A percentile compares a stretch with the other conserved stretches of the same genome.
phyloP scores from a whole-genome alignment of 441 rosid species.

The Metrosideros polymorpha region DNA sequence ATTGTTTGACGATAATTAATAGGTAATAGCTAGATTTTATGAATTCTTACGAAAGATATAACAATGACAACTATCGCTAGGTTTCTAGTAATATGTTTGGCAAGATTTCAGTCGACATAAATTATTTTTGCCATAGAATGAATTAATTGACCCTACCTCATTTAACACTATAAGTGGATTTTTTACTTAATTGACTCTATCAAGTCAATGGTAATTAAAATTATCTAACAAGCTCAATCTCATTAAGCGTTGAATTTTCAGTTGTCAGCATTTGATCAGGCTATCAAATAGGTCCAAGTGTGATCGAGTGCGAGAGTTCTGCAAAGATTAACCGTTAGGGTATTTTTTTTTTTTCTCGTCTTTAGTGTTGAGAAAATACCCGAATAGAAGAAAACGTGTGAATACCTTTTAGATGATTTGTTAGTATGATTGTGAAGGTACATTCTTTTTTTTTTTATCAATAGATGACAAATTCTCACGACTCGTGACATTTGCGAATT shows the following conservation, averaged over 20 bases:
- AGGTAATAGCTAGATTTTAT: neutral
- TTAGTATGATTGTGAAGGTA: neutral
- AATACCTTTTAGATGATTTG: neutral
- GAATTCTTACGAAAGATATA: neutral
- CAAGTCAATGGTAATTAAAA: neutral
- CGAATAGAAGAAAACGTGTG: neutral
- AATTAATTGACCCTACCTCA: neutral
- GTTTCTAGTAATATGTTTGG: neutral
- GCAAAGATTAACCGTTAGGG: rapidly evolving
- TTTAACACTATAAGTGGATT: neutral
- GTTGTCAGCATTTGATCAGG: neutral
- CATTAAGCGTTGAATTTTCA: neutral
- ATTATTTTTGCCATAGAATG: neutral
- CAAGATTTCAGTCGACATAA: neutral
- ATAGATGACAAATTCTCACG: neutral
- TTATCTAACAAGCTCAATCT: neutral
- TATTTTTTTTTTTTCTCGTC: neutral
- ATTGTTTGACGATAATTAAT: neutral
- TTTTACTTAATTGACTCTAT: neutral
- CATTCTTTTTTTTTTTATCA: neutral
- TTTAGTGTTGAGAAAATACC: neutral
- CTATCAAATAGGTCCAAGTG: neutral
- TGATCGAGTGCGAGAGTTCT: neutral
- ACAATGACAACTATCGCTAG: neutral
- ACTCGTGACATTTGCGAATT: neutral